These are phyloP conservation scores for Friedmanniomyces simplex DNA, from an alignment of 495 filamentous ascomycete species.

Conservation along the genomic window DNA sequence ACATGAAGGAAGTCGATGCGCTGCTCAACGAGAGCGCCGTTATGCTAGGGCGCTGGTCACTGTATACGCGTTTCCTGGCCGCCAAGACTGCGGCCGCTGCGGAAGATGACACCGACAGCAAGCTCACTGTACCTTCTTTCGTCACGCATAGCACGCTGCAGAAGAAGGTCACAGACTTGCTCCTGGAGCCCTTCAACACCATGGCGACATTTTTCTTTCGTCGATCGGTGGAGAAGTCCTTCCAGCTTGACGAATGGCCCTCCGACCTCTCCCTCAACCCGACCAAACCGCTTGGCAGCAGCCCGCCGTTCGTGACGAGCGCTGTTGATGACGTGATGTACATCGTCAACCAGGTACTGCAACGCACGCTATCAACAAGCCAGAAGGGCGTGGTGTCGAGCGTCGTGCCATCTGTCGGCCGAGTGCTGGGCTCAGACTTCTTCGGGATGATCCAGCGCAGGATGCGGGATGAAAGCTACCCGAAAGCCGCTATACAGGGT, in stretches of 20 bases:
- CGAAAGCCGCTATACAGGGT: slow-evolving; percentile 61
- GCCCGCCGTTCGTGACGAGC: slow-evolving; percentile 85
- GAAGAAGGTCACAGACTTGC: slow-evolving; percentile 61
- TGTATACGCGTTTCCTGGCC: slow-evolving; percentile 82
- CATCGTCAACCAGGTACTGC: slow-evolving; percentile 84
- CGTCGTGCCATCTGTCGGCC: slow-evolving; percentile 68
- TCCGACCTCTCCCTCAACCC: slow-evolving; percentile 63
- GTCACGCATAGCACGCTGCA: slow-evolving; percentile 62
- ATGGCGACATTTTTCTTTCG: slow-evolving; percentile 96
- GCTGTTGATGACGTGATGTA: slow-evolving; percentile 99
- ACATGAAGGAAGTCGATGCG: slow-evolving; percentile 89
- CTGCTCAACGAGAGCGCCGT: slow-evolving; percentile 74
- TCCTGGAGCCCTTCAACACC: slow-evolving; percentile 67
- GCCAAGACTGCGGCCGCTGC: slow-evolving; percentile 57
- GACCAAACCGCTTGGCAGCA: slow-evolving; percentile 52
- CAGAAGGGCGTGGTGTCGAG: slow-evolving; percentile 62
- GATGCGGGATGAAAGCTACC: slow-evolving; percentile 93
- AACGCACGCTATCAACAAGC: slow-evolving; percentile 74
- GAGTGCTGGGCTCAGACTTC: slow-evolving; percentile 86
- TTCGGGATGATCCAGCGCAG: slow-evolving; percentile 94
- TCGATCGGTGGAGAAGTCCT: slow-evolving; percentile 89
- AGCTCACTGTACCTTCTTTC: slow-evolving; percentile 53
- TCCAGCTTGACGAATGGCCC: slow-evolving; percentile 95
- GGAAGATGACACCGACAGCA: slow-evolving; percentile 11
- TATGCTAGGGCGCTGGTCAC: slow-evolving; percentile 88